Evolutionary conservation across 495 filamentous ascomycete genomes (phyloP), one percentile per base, ranked within the genome.

Genomic region (Haplographium delicatum): DNA sequence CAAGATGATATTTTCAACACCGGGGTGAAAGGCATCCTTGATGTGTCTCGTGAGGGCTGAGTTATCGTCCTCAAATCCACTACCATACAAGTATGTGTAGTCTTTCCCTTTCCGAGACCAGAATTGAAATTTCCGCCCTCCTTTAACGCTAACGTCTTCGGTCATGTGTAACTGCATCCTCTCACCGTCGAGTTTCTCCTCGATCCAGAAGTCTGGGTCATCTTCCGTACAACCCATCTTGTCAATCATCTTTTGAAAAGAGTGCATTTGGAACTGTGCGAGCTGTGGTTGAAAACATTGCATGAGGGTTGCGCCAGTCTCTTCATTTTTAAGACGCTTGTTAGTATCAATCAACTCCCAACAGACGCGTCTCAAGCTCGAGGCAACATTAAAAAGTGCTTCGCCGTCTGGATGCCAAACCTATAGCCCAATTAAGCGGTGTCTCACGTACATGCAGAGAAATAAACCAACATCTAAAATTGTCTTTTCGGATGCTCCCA

Each of bases 91-190:
- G 64, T 94, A 94, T 0, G 91, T 91, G 54, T 98, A 98, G 40
- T 98, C 88, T 68, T 97, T 98, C 9, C 88, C 91, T 70, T 93
- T 97, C 15, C 93, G 74, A 10, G 90, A 96, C 93, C 93, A 98
- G 66, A 95, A 98, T 20, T 69, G 72, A 63, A 97, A 96, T 49
- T 69, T 73, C 48, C 75, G 83, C 15, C 89, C 88, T 2, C 89
- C 88, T 0, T 79, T 73, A 0, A 79, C 67, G 3, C 63, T 69
- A 10, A 79, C 68, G 51, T 95, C 89, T 33, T 86, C 74, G 19
- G 75, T 66, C 88, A 95, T 96, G 60, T 98, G 93, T 57, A 98
- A 73, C 67, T 98, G 93, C 86, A 98, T 95, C 40, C 93, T 76
- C 69, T 98, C 93, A 5, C 93, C 93, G 60, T 98, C 93, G 13